Base-by-base conservation (phyloP, 257 asterid species). In the Thymus mandschuricus region DNA sequence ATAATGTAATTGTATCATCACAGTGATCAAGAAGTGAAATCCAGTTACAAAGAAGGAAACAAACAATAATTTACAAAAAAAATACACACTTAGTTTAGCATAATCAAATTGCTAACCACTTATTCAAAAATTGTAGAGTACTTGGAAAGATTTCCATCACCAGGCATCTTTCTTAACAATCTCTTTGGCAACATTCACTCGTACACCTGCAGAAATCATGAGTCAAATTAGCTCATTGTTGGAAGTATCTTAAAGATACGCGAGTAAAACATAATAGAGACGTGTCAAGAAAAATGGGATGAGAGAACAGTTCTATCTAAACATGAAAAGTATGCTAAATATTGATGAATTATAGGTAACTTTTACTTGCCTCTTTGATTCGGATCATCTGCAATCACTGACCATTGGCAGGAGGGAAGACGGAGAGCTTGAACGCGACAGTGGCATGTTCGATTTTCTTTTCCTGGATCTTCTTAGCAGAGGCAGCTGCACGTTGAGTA, bases 351-450 rank as follows among this genome's bases (percentile, higher is more conserved):
- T 6, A 7, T 6, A 21, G 58, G 2, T 6, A 52, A 29, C 8
- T 21, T 34, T 74, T 10, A 15, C 60, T 52, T 45, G 38, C 77
- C 28, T 57, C 30, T 9, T 3, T 40, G 51, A 31, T 12, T 30
- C 21, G 56, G 41, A 51, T 72, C 34, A 28, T 3, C 6, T 0
- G 45, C 46, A 33, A 41, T 54, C 28, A 67, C 2, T 54, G 38
- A 27, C 50, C 52, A 60, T 38, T 40, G 45, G 21, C 31, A 15
- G 68, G 77, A 52, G 82, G 87, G 12, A 71, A 77, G 55, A 82
- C 56, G 46, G 69, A 50, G 63, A 82, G 80, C 72, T 74, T 64
- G 60, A 82, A 69, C 8, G 2, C 10, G 46, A 41, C 60, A 29
- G 51, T 38, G 31, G 9, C 57, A 15, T 78, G 63, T 1, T n/a